Evolutionary conservation across 495 filamentous ascomycete species (phyloP), one percentile per base, ranked within the genome.

Genomic region (Aspergillus cavernicola): DNA sequence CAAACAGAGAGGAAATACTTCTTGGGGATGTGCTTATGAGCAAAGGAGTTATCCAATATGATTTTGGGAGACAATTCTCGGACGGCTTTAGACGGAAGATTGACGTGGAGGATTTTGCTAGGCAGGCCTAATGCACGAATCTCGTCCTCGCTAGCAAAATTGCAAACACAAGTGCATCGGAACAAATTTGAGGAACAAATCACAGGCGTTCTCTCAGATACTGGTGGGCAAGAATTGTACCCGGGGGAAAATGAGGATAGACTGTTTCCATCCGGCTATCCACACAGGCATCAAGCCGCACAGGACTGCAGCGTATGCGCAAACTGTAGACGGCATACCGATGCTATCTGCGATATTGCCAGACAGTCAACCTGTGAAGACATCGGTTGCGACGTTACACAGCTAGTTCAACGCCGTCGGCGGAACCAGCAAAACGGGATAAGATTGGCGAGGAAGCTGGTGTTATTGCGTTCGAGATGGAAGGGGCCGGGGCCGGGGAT

Each of bases 1-100:
- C 19, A 3, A 39, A 50, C 10, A 22, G 15, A 13, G 33, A 45
- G 2, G 60, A 66, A 12, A 56, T 71, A 3, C 29, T 73, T 6
- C 51, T 75, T 0, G 75, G 75, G 12, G 74, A 79, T 49, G 74
- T 78, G 1, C 50, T 78, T 12, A 66, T 78, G 11, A 72, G 71
- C 58, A 63, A 63, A 0, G 55, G 50, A 1, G 40, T 73, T 0
- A 53, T 74, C 2, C 59, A 75, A 39, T 66, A 69, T 46, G 68
- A 70, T 24, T 56, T 66, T 49, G 69, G 69, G 10, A 45, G 62
- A 35, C 64, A 57, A 20, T 53, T 45, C 23, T 56, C 62, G 0
- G 57, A 56, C n/a, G 47, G 45, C 23, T 63, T 64, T 32, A 22
- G 43, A 5, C 46, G 47, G 5, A 70, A 69, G 40, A 46, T 58